phyloP scores from a whole-genome alignment of 2,329 filamentous ascomycete species.

The Trichoderma hamatum region DNA sequence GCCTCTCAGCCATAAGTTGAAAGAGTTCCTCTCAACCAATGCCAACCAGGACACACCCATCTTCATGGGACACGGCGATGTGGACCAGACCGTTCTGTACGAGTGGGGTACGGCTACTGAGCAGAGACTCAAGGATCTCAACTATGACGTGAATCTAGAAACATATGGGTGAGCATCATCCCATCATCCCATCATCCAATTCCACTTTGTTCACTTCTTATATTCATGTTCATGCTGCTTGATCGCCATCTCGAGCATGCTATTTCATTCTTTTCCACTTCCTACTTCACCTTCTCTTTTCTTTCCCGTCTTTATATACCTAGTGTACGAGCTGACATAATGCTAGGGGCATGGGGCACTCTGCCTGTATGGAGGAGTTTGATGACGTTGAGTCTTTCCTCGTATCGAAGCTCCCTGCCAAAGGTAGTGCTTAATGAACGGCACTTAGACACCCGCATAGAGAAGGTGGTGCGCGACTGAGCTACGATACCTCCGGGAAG shows the following conservation, averaged over 20 bases:
- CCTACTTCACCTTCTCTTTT: neutral
- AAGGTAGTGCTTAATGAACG: constrained; percentile 6
- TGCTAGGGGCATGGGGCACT: constrained; percentile 70
- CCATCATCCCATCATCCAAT: neutral
- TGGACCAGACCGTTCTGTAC: constrained; percentile 70
- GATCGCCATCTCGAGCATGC: neutral
- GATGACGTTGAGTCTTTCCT: constrained; percentile 73
- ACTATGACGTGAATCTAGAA: constrained; percentile 75
- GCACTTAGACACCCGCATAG: neutral
- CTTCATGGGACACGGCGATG: constrained; percentile 80
- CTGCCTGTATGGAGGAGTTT: constrained; percentile 76
- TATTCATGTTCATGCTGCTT: neutral
- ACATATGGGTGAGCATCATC: constrained; percentile 65
- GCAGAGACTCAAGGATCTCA: constrained; percentile 65
- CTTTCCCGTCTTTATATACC: neutral
- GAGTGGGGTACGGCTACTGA: constrained; percentile 68
- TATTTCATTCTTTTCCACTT: neutral
- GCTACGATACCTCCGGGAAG: neutral
- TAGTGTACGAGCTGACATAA: neutral
- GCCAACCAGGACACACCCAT: constrained; percentile 69
- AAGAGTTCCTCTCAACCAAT: constrained; percentile 40
- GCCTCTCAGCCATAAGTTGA: constrained; percentile 59
- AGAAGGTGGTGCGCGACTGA: constrained; percentile 1
- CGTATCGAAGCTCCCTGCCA: constrained; percentile 48
- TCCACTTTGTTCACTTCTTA: neutral